Evolutionary conservation across 495 filamentous ascomycete genomes (phyloP).

Genomic region (Peziza echinospora): DNA sequence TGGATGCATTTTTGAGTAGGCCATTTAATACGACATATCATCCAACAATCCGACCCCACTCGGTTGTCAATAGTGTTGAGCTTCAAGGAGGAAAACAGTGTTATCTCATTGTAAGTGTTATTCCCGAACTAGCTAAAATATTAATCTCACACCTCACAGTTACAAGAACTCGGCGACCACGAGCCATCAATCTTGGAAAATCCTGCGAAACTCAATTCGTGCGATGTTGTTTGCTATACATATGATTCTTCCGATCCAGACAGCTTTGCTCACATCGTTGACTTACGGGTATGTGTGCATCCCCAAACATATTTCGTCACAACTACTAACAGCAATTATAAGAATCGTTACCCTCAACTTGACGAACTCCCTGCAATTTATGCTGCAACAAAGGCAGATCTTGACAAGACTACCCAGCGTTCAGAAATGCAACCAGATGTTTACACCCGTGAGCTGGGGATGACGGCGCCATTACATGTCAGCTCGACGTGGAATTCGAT

Average conservation of each 20-base stretch:
- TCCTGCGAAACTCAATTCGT: constrained; percentile 69
- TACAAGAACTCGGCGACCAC: constrained; percentile 86
- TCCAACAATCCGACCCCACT: constrained; percentile 82
- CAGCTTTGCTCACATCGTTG: constrained; percentile 76
- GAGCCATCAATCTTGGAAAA: constrained; percentile 90
- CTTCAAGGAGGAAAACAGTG: constrained; percentile 90
- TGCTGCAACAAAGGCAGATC: constrained; percentile 79
- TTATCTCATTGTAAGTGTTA: constrained; percentile 46
- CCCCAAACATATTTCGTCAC: background rate
- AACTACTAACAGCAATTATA: constrained; percentile 6
- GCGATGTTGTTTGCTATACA: constrained; percentile 82
- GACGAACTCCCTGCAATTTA: constrained; percentile 77
- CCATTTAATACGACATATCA: constrained; percentile 71
- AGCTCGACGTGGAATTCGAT: constrained; percentile 82
- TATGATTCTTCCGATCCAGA: constrained; percentile 94
- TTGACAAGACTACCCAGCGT: constrained; percentile 81
- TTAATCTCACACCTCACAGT: constrained; percentile 9
- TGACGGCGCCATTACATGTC: constrained; percentile 76
- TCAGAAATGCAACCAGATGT: constrained; percentile 80
- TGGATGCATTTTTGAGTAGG: constrained; percentile 76
- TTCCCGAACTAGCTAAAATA: background rate
- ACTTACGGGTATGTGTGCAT: constrained; percentile 41
- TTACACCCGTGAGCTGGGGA: constrained; percentile 59
- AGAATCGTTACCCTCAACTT: constrained; percentile 48
- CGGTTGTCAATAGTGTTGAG: constrained; percentile 90